A percentile compares a stretch with the other conserved stretches of the same genome.
phyloP scores from a whole-genome alignment of 1,284 basidiomycete species.

The Cryptococcus jaspeensis region DNA sequence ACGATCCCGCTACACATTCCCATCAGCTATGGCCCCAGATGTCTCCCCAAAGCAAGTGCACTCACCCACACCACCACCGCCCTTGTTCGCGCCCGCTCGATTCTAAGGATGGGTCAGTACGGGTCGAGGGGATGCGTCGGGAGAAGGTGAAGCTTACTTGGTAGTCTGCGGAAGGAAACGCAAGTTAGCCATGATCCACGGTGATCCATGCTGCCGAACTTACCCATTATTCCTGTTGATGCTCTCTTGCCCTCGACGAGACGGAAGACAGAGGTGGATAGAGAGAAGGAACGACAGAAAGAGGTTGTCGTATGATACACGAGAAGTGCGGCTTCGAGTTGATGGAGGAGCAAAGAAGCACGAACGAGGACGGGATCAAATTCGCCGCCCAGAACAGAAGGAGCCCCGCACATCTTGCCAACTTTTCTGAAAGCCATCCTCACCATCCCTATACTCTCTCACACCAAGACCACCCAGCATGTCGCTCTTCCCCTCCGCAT shows the following conservation, averaged over 20 bases:
- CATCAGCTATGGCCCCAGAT: background rate
- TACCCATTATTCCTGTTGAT: constrained; percentile 5
- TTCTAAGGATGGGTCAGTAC: constrained; percentile 58
- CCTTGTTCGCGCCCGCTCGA: constrained; percentile 92
- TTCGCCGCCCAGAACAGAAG: background rate
- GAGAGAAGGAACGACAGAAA: constrained; percentile 1
- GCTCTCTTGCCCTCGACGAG: background rate
- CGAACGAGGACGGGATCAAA: constrained; percentile 14
- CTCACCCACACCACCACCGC: constrained; percentile 80
- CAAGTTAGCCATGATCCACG: background rate
- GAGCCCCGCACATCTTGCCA: constrained; percentile 2
- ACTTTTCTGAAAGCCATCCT: constrained; percentile 5
- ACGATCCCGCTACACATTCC: constrained; percentile 35
- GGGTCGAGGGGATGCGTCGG: background rate
- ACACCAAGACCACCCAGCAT: constrained; percentile 14
- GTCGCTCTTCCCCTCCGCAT: constrained; percentile 46
- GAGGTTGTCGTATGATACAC: background rate
- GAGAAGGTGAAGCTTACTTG: constrained; percentile 32
- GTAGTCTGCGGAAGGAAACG: constrained; percentile 34
- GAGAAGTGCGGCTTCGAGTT: no score
- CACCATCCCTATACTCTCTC: background rate
- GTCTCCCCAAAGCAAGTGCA: background rate
- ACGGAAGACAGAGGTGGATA: background rate
- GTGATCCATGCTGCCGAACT: background rate
- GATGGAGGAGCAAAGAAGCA: background rate